Evolutionary conservation across 306 rosid species (phyloP), one percentile per base, ranked within the genome.

Genomic region (Trifolium fragiferum): DNA sequence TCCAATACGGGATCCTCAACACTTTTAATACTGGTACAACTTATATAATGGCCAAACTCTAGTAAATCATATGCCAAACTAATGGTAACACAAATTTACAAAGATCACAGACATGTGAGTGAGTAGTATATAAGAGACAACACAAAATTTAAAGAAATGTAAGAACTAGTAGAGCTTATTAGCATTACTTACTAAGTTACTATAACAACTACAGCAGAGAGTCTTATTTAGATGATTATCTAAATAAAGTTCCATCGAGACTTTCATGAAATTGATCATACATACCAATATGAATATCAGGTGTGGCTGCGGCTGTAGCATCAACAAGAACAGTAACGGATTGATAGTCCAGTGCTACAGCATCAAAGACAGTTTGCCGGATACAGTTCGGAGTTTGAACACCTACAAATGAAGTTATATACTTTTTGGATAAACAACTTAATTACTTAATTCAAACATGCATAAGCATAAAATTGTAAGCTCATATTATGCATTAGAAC

Each of bases 351-450:
- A 91, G 79, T 75, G 89, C 92, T 58, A 91, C 93, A 25, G 93
- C 98, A 78, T 93, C 98, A 78, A 62, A 89, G 49, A 90, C 95
- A 64, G 97, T 94, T 84, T 91, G 97, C 76, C 98, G 81, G 68
- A 94, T 91, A 70, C 98, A 94, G 80, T 94, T 94, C 40, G 98
- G 98, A 68, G 97, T 91, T 87, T 94, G 98, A 74, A 94, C 93
- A 70, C 97, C 98, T 91, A 65, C 13, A 81, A 30, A 30, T 20
- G 40, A 35, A 79, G 54, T 49, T 41, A 43, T 44, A 69, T 16
- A 16, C 16, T 50, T 20, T 50, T 8, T 16, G 3, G 12, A 16
- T 16, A 50, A 50, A 16, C 23, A 50, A 50, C 11, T 16, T 50
- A 50, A 50, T 1, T 18, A 50, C 2, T 18, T 18, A 10, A 44